Evolutionary conservation across 345 rosid genomes (phyloP).

Genomic region (Adansonia digitata): DNA sequence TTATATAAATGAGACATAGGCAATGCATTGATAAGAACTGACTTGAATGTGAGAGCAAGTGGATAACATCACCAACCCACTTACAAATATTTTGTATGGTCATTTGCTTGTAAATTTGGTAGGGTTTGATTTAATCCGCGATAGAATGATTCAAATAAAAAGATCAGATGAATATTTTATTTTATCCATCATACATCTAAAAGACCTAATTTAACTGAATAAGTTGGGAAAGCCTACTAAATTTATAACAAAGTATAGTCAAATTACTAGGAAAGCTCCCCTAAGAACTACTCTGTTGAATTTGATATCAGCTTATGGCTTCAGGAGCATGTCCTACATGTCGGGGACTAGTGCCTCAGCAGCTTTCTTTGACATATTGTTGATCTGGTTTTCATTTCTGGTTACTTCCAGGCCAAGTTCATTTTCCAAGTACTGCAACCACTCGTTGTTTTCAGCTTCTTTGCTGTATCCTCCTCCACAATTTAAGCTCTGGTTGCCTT

Average conservation of each 20-base stretch:
- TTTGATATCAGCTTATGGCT: not conserved
- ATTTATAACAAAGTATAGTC: not conserved
- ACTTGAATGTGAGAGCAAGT: not conserved
- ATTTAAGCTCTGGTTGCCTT: slow-evolving; percentile 23
- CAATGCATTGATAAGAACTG: not conserved
- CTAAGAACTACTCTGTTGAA: too few species aligned
- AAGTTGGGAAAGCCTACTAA: not conserved
- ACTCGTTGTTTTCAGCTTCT: slow-evolving; percentile 39
- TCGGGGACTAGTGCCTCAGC: slow-evolving; percentile 4
- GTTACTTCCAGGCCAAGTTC: slow-evolving; percentile 50
- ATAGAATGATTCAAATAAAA: not conserved
- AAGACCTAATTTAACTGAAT: not conserved
- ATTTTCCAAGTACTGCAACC: slow-evolving; percentile 57
- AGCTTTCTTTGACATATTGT: slow-evolving; percentile 1
- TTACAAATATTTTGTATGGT: not conserved
- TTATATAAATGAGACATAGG: not conserved
- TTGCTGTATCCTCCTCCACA: slow-evolving; percentile 16
- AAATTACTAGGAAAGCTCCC: slow-evolving; percentile 1
- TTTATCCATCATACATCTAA: not conserved
- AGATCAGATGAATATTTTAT: not conserved
- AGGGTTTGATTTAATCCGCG: not conserved
- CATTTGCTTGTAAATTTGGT: not conserved
- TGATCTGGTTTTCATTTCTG: not conserved
- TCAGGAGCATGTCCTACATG: slow-evolving; percentile 3
- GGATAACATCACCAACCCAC: slow-evolving; percentile 3